Base-by-base conservation (phyloP, 2,329 filamentous ascomycete species). In the Aspergillus ochraceus region DNA sequence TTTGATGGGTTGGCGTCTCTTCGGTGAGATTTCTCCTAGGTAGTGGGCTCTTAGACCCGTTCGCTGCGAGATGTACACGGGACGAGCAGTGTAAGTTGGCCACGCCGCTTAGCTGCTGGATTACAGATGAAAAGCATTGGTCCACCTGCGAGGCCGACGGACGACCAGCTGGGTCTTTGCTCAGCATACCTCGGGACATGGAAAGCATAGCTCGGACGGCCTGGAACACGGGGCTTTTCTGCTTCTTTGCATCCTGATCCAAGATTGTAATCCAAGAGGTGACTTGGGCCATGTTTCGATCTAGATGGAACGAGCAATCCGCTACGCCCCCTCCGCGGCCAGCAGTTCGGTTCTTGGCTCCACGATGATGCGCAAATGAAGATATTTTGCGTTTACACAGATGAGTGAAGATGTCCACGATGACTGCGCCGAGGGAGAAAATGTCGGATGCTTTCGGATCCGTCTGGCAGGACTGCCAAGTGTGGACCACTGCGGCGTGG, bases 361-460 rank as follows among this genome's bases (percentile, higher is more conserved):
- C 78, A 24, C 86, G 81, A 66, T 86, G 84, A 57, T 83, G 82
- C 39, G 78, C 64, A 61, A 87, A 86, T 2, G 85, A 80, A 36
- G 82, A 79, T 8, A 81, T 77, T 57, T 83, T 84, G 68, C 83
- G 81, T 64, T 85, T 84, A 64, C 86, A 77, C 63, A 88, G 77
- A 64, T 83, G 81, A 1, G 84, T 86, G 19, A 88, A 66, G 46
- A 88, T 83, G 63, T 88, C 84, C 19, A 88, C 73, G 60, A 80
- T 85, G 20, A 86, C 75, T 54, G 85, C 86, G 4, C 80, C 85
- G 0, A 88, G 77, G 26, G 83, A 84, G 73, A 85, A 88, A 17
- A 88, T 74, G 64, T 88, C 86, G 12, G 83, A 79, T 45, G 76
- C 64, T 51, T 71, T 69, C 29, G 71, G 69, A 52, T 74, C 69